A percentile compares a stretch with the other conserved stretches of the same genome.
Conservation (phyloP, 305 asterid species). For the Galium porrigens region DNA sequence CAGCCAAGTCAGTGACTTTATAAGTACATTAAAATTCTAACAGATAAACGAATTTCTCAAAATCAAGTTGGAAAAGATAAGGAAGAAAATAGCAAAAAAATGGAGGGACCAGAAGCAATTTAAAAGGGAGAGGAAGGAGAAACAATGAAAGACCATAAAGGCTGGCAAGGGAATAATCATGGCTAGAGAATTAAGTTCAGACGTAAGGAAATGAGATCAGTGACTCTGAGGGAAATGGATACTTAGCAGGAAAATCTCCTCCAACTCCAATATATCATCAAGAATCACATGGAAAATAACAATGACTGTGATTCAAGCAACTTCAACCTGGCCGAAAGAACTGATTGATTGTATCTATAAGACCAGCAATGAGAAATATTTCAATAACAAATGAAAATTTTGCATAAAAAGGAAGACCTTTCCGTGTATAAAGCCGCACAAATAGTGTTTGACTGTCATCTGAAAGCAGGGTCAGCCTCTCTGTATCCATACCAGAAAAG, state of each 20-base stretch:
- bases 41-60: neutral
- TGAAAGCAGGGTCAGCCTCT: slow-evolving; percentile 48
- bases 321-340: neutral
- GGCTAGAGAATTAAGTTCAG: neutral
- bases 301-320: neutral
- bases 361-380: neutral
- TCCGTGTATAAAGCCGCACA: slow-evolving; percentile 68
- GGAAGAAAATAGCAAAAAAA: neutral
- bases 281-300: neutral
- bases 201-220: neutral
- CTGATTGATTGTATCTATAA: neutral
- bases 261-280: neutral
- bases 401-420: slow-evolving; percentile 40
- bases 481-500: slow-evolving; percentile 26
- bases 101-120: neutral
- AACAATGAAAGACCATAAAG: neutral
- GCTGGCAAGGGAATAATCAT: neutral
- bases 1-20: neutral
- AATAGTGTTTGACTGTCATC: slow-evolving; percentile 77
- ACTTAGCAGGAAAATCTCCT: neutral
- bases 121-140: neutral
- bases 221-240: neutral
- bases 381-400: neutral
- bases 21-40: neutral
- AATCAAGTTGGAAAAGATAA: neutral